Evolutionary conservation across 1,284 basidiomycete genomes (phyloP), one percentile per base, ranked within the genome.

Genomic region (Ceratobasidium sp.): DNA sequence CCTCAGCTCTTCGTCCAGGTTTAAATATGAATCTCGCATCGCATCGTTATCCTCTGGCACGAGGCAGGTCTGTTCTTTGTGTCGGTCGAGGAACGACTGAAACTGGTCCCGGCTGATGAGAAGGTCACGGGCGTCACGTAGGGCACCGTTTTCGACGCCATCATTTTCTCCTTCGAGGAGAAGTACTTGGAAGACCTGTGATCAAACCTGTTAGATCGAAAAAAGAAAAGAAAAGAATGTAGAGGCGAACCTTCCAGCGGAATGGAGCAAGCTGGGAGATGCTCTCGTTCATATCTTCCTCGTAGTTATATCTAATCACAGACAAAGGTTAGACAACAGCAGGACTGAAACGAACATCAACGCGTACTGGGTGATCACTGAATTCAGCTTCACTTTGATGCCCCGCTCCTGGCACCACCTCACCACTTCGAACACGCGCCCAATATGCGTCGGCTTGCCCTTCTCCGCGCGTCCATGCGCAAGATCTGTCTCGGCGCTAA

Each of bases 301-400:
- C 72, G 79, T 80, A 83, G 57, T 84, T 84, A 18, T 81, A 77
- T 13, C 82, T 77, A 35, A 14, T 18, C 14, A 46, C 7, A 18
- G 44, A 35, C 32, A 9, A 9, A 28, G 16, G 21, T 13, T 35
- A 16, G 26, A 26, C 7, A 61, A 1, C 2, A 21, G 11, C 46
- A 32, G 18, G 14, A 61, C 21, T n/a, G n/a, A n/a, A 23, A 50
- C 59, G 35, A 28, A 43, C 18, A 32, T n/a, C 5, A 28, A 41
- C 23, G 62, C 74, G 11, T 41, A 78, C 77, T 59, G 81, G 0
- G 78, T 83, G 21, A 84, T 77, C 8, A 84, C 83, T 0, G 80
- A 79, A 57, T 84, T 83, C n/a, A 83, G 78, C 52, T 84, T 84
- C 8, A 84, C 77, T 55, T 78, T 80, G 59, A 84, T 82, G 0